Evolutionary conservation across 2,329 filamentous ascomycete species (phyloP).

Genomic region (Ceratocystis alfenasii): DNA sequence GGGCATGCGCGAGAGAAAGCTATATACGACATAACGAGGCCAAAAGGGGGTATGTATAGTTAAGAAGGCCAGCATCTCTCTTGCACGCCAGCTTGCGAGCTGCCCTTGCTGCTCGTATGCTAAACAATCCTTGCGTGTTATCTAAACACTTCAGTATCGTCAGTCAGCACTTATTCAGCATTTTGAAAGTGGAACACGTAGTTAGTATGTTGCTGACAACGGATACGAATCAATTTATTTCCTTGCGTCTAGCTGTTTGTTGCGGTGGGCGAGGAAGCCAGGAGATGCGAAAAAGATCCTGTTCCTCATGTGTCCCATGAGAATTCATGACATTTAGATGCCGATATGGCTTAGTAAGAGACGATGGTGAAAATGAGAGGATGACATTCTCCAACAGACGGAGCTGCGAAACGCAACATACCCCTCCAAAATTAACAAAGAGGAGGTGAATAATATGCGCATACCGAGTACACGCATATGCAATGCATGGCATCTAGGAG

Average conservation of each 20-base stretch:
- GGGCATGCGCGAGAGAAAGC: background rate
- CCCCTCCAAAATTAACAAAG: background rate
- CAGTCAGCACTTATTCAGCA: conserved; percentile 22
- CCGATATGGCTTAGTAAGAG: background rate
- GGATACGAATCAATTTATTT: background rate
- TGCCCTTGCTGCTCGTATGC: background rate
- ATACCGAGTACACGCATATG: too few species aligned
- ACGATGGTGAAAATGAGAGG: background rate
- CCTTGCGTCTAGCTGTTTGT: too few species aligned
- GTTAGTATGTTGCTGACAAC: background rate
- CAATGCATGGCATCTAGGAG: background rate
- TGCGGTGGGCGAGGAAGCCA: background rate
- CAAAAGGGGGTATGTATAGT: background rate
- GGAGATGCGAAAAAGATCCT: background rate
- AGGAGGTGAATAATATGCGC: background rate
- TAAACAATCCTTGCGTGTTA: background rate
- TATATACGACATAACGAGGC: background rate
- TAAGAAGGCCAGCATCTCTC: background rate
- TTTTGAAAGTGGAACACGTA: background rate
- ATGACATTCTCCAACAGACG: background rate
- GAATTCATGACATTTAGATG: background rate
- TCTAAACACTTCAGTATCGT: background rate
- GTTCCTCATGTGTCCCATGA: background rate
- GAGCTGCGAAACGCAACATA: background rate
- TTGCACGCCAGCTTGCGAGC: background rate